These are phyloP conservation scores for Zopfochytrium polystomum DNA, from an alignment of 371 early-diverging fungal genomes.

Conservation along the genomic window DNA sequence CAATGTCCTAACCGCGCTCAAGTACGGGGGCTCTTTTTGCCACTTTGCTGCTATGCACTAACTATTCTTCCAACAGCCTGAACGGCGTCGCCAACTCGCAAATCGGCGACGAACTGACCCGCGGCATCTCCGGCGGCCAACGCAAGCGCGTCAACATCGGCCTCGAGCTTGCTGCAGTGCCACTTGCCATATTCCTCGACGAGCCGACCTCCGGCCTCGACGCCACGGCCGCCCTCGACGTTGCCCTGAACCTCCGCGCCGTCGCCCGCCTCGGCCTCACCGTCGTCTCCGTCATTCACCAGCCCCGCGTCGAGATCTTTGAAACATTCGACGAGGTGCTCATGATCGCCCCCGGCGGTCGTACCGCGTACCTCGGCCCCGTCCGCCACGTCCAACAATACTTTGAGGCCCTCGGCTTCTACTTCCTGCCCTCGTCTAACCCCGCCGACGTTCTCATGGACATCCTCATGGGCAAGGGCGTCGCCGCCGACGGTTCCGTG, in stretches of 20 bases:
- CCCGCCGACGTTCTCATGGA: conserved; percentile 35
- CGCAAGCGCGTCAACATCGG: too few relatives aligned
- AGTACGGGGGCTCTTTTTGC: conserved; percentile 4
- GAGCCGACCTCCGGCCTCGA: too few relatives aligned
- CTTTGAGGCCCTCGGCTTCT: conserved; percentile 36
- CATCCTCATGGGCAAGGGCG: not conserved
- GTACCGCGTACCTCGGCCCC: too few relatives aligned
- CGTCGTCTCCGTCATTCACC: conserved; percentile 86
- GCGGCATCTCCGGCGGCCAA: too few relatives aligned
- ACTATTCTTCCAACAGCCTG: not conserved
- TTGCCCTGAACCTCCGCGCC: conserved; percentile 26
- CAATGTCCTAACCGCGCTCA: conserved; percentile 54
- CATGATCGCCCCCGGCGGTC: conserved; percentile 70
- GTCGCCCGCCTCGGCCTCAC: too few relatives aligned
- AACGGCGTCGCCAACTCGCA: conserved; percentile 2
- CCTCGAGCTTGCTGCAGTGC: too few relatives aligned
- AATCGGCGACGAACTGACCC: too few relatives aligned
- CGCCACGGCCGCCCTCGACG: not conserved
- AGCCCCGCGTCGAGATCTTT: conserved; percentile 89
- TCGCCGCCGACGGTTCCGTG: too few relatives aligned
- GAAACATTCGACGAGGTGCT: conserved; percentile 83
- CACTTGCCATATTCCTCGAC: too few relatives aligned
- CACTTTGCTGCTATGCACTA: not conserved
- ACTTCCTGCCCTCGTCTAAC: conserved; percentile 29
- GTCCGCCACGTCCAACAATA: conserved; percentile 21